phyloP scores from a whole-genome alignment of 1,284 basidiomycete species.

The Rhodotorula sp. region DNA sequence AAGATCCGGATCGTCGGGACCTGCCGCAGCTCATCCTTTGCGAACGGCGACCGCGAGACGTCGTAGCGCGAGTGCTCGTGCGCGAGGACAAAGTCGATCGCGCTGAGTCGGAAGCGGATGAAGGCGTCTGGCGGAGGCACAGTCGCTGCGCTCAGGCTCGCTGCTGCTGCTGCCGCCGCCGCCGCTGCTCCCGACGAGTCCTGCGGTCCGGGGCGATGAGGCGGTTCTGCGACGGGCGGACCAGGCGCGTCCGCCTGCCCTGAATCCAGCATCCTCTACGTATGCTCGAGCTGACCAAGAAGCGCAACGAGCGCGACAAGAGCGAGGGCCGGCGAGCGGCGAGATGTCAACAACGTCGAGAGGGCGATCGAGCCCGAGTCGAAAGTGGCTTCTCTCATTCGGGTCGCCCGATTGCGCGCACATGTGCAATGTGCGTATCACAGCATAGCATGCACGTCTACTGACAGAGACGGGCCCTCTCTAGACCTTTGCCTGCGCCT shows the following conservation, averaged over 20 bases:
- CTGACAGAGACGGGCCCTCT: neutral
- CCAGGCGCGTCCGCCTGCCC: too few species aligned
- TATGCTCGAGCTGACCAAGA: too few species aligned
- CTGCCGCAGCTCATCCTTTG: neutral
- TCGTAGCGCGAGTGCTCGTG: slow-evolving; percentile 17
- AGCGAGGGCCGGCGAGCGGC: too few species aligned
- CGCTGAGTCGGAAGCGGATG: slow-evolving; percentile 31
- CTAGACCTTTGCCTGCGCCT: slow-evolving; percentile 13
- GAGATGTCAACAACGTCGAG: too few species aligned
- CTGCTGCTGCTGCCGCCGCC: neutral
- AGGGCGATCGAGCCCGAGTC: too few species aligned
- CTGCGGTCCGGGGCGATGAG: neutral
- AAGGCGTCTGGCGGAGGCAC: slow-evolving; percentile 14
- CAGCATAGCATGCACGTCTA: neutral
- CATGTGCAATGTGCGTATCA: too few species aligned
- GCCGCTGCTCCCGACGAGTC: neutral
- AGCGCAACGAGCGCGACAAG: too few species aligned
- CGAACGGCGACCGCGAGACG: slow-evolving; percentile 24
- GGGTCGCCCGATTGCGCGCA: too few species aligned
- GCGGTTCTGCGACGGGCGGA: too few species aligned
- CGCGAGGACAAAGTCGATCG: slow-evolving; percentile 25
- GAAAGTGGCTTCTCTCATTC: too few species aligned
- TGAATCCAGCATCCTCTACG: too few species aligned
- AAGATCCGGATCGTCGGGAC: slow-evolving; percentile 84
- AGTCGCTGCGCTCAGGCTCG: slow-evolving; percentile 3